Percentiles rank a stretch among this genome's conserved stretches.
Evolutionary conservation across 1,284 basidiomycete species (phyloP).

Genomic region (Jaminaea rosea): DNA sequence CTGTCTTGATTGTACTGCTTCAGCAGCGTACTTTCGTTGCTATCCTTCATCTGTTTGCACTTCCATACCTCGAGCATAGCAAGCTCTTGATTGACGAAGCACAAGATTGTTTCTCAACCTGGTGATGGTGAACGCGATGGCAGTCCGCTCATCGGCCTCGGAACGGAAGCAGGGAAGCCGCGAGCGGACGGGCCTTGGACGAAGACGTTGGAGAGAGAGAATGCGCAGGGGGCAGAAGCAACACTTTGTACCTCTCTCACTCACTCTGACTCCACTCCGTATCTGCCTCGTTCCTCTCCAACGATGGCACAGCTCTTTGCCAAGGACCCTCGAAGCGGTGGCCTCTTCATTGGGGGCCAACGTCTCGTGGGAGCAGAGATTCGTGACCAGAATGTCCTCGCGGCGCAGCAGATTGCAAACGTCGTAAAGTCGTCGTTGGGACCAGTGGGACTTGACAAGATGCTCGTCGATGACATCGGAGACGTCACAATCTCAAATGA

Average conservation of each 20-base stretch:
- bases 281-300: neutral
- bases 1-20: too few species aligned
- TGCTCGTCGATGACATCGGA: conserved; percentile 98
- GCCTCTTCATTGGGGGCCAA: conserved; percentile 76
- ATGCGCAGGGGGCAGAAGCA: too few species aligned
- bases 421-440: conserved; percentile 94
- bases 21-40: too few species aligned
- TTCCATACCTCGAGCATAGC: too few species aligned
- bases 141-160: too few species aligned
- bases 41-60: too few species aligned
- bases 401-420: conserved; percentile 92
- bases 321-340: conserved; percentile 44
- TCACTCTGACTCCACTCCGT: neutral
- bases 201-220: too few species aligned
- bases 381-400: conserved; percentile 82
- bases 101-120: too few species aligned
- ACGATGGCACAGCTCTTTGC: conserved; percentile 46
- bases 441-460: conserved; percentile 59
- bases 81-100: too few species aligned
- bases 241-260: neutral
- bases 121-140: too few species aligned
- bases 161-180: too few species aligned
- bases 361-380: conserved; percentile 90
- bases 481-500: conserved; percentile 99
- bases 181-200: too few species aligned